Base-by-base conservation (phyloP, 2,329 filamentous ascomycete genomes). In the Gremmenia infestans region DNA sequence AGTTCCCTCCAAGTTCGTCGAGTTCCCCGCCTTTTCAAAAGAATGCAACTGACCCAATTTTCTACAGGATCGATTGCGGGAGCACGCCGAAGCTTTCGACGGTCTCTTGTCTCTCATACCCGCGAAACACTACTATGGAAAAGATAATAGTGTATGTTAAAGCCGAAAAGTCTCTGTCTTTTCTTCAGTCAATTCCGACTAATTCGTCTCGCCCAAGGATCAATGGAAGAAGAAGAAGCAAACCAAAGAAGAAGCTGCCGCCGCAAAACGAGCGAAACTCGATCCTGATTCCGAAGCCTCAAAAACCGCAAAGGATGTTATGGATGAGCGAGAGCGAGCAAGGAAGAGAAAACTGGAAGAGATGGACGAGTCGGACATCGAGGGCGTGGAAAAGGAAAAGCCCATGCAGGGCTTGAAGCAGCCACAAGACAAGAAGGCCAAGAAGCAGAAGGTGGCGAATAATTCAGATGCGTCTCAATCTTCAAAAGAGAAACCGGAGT, bases 181-280 rank as follows among this genome's bases (percentile, higher is more conserved):
- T 35, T 39, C 28, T 42, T 28, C 22, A 50, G 25, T 46, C 23
- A 51, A 53, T 43, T 52, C 46, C 42, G 54, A 54, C 58, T 65
- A 54, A 62, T 60, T 50, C 56, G 50, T 25, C 36, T 32, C 47
- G 53, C 50, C 63, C 60, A 68, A 96, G 91, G 88, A 94, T 67
- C 91, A 97, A 86, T 96, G 91, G 91, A 85, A 86, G 72, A 87
- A 87, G 70, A 96, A 94, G 76, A 97, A 97, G 78, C 92, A 97
- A 75, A 93, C 91, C 50, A 96, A 96, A 71, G 88, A 91, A 72
- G 82, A 96, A 72, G 89, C 89, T 57, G 83, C 85, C 60, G 86
- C 88, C 63, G 89, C 91, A 54, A 91, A 91, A 75, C 82, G 87
- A 69, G 90, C 88, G 58, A 97, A 97, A 75, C 81, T 97, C 42